A percentile compares a stretch with the other conserved stretches of the same genome.
Conservation (phyloP, 805 yeast genomes). For the Nakazawaea wickerhamii region DNA sequence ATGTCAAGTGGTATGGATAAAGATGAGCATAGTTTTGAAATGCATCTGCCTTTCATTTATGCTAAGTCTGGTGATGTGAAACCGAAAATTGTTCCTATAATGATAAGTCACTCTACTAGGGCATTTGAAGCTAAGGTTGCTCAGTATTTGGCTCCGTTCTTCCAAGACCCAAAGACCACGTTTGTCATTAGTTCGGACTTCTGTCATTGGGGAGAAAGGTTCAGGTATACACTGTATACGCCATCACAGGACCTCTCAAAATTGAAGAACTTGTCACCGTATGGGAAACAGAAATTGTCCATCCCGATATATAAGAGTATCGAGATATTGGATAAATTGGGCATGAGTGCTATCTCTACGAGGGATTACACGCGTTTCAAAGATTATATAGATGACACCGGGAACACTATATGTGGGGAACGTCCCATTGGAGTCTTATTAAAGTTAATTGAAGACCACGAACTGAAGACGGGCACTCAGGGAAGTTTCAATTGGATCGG, state of each 20-base stretch:
- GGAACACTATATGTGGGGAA: slow-evolving; percentile 92
- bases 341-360: slow-evolving; percentile 53
- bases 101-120: slow-evolving; percentile 61
- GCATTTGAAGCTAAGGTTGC: slow-evolving; percentile 41
- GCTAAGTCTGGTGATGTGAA: slow-evolving; percentile 34
- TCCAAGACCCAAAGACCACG: slow-evolving; percentile 50
- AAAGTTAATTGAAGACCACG: slow-evolving; percentile 39
- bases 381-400: slow-evolving; percentile 60
- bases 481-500: slow-evolving; percentile 62
- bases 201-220: slow-evolving; percentile 87
- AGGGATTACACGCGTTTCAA: slow-evolving; percentile 61
- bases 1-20: slow-evolving; percentile 64
- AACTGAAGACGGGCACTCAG: slow-evolving; percentile 16
- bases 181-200: slow-evolving; percentile 87
- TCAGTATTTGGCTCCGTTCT: slow-evolving; percentile 42
- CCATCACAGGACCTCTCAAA: slow-evolving; percentile 25
- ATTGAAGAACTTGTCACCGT: slow-evolving; percentile 12
- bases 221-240: slow-evolving; percentile 52
- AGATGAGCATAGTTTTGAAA: slow-evolving; percentile 89
- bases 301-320: slow-evolving; percentile 67
- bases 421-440: slow-evolving; percentile 70
- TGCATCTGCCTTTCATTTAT: slow-evolving; percentile 81
- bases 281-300: slow-evolving; percentile 1
- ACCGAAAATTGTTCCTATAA: slow-evolving; percentile 66
- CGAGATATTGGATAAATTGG: slow-evolving; percentile 63